Percentiles rank a stretch among this genome's conserved stretches.
Conservation (phyloP, 805 yeast genomes). For the Saccharomyces kudriavzevii region DNA sequence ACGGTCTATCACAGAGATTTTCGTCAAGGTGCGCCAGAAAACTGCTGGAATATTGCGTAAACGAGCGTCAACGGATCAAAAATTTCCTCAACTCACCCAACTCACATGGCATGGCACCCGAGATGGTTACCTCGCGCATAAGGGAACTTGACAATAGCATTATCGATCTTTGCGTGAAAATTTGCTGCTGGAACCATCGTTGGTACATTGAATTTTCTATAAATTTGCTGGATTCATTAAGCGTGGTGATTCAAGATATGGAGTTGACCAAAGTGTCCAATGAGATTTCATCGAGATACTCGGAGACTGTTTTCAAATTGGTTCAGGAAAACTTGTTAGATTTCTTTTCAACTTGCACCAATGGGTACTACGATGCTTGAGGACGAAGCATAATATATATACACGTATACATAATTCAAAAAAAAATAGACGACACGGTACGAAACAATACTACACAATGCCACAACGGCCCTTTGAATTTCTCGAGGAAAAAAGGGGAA, state of each 20-base stretch:
- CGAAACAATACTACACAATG: background rate
- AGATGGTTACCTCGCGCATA: constrained; percentile 29
- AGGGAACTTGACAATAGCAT: constrained; percentile 43
- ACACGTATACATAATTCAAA: background rate
- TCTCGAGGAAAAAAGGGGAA: background rate
- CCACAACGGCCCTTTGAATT: background rate
- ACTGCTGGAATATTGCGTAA: constrained; percentile 55
- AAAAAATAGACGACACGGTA: background rate
- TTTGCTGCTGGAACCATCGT: constrained; percentile 95
- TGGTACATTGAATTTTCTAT: constrained; percentile 94
- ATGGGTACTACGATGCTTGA: constrained; percentile 24
- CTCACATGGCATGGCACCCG: constrained; percentile 19
- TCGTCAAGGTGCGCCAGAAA: constrained; percentile 73
- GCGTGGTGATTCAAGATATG: constrained; percentile 59
- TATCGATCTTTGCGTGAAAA: constrained; percentile 61
- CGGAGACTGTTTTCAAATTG: constrained; percentile 32
- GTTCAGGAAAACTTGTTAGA: constrained; percentile 23
- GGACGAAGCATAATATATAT: background rate
- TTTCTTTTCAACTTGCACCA: constrained; percentile 23
- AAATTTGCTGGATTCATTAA: constrained; percentile 46
- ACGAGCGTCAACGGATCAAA: constrained; percentile 35
- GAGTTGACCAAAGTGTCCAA: constrained; percentile 73
- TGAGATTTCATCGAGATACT: constrained; percentile 59
- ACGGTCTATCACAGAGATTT: constrained; percentile 65
- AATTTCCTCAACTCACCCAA: constrained; percentile 13